Evolutionary conservation across 495 filamentous ascomycete species (phyloP).

Genomic region (Aspergillus baeticus): DNA sequence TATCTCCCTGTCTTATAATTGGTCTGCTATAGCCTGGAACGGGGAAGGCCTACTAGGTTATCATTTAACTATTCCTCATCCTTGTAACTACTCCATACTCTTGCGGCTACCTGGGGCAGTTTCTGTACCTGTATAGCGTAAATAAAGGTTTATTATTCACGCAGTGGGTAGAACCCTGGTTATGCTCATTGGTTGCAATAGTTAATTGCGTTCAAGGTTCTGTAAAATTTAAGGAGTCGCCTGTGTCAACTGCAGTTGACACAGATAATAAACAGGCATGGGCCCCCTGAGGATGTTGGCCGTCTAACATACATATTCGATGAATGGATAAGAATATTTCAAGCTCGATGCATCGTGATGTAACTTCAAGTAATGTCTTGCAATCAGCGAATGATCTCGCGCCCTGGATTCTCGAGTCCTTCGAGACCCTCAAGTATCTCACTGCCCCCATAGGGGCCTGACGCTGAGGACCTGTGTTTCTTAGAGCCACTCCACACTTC

Average conservation of each 20-base stretch:
- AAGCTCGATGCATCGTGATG: neutral
- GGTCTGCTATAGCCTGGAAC: neutral
- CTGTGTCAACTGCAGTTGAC: no score
- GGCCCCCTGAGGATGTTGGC: neutral
- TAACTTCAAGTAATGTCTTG: neutral
- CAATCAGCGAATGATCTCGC: constrained; percentile 42
- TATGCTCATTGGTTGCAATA: neutral
- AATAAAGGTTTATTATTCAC: neutral
- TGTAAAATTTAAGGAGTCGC: no score
- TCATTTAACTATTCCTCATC: neutral
- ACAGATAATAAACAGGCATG: neutral
- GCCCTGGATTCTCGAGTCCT: constrained; percentile 76
- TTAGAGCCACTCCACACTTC: constrained; percentile 79
- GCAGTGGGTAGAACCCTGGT: neutral
- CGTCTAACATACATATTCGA: neutral
- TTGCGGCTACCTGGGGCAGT: constrained; percentile 12
- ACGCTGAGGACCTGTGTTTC: constrained; percentile 53
- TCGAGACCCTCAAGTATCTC: constrained; percentile 83
- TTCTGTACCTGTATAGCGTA: constrained; percentile 9
- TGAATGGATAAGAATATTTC: constrained; percentile 5
- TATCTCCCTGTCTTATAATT: constrained; percentile 7
- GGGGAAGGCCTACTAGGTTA: neutral
- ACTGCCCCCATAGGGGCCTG: constrained; percentile 78
- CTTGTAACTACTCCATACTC: constrained; percentile 7
- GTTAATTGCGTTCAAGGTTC: neutral